phyloP scores from a whole-genome alignment of 495 filamentous ascomycete genomes.

The Parathielavia hyrcaniae region DNA sequence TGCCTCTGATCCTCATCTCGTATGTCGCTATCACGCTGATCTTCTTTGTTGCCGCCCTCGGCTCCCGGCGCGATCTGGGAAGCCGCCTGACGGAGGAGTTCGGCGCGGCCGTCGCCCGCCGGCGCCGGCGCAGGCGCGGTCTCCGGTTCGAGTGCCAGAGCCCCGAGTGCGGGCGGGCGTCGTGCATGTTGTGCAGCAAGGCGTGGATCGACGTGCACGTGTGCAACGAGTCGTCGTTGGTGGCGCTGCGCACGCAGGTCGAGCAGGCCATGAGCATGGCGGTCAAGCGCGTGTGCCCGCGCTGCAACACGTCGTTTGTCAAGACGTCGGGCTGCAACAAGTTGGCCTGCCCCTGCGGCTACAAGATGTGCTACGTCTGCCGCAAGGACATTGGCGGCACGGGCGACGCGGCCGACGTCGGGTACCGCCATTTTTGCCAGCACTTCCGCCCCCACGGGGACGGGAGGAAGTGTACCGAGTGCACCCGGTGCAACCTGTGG shows the following conservation, averaged over 20 bases:
- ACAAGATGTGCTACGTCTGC: slow-evolving; percentile 95
- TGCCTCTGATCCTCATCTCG: slow-evolving; percentile 41
- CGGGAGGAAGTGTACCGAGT: slow-evolving; percentile 65
- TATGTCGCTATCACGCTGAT: slow-evolving; percentile 32
- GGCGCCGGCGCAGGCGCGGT: slow-evolving; percentile 56
- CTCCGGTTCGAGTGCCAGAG: slow-evolving; percentile 69
- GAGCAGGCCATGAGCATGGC: slow-evolving; percentile 88
- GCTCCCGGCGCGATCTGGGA: slow-evolving; percentile 30
- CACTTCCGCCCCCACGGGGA: slow-evolving; percentile 76
- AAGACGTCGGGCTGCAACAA: slow-evolving; percentile 94
- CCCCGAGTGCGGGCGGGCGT: slow-evolving; percentile 56
- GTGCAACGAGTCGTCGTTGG: slow-evolving; percentile 73
- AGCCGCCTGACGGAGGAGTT: slow-evolving; percentile 40
- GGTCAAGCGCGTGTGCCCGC: slow-evolving; percentile 90
- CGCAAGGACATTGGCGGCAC: slow-evolving; percentile 52
- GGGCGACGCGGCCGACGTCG: slow-evolving; percentile 48
- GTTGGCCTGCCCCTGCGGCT: slow-evolving; percentile 93
- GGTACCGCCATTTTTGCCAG: slow-evolving; percentile 89
- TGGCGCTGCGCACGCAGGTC: slow-evolving; percentile 76
- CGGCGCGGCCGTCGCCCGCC: slow-evolving; percentile 51
- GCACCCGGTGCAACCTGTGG: slow-evolving; percentile 86
- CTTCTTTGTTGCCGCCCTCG: slow-evolving; percentile 31
- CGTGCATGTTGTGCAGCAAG: slow-evolving; percentile 69
- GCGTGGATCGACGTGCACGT: slow-evolving; percentile 68
- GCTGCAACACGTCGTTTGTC: slow-evolving; percentile 83